Evolutionary conservation across 805 yeast species (phyloP).

Genomic region (Zygosaccharomyces siamensis): DNA sequence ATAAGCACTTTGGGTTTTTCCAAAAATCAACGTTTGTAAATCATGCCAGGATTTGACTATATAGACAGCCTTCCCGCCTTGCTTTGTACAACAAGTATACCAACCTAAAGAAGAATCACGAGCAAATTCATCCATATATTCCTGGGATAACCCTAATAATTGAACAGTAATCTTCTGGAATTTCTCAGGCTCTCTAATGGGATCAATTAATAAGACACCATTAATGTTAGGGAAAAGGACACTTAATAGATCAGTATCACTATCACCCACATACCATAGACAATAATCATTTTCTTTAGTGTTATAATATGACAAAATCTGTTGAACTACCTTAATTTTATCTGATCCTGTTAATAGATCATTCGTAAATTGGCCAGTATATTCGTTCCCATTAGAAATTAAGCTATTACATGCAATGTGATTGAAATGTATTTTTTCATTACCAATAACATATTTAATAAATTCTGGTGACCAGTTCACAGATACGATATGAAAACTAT

Average conservation of each 20-base stretch:
- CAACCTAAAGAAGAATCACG: conserved; percentile 2
- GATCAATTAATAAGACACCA: conserved; percentile 27
- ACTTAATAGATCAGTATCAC: conserved; percentile 31
- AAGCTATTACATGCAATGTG: conserved; percentile 26
- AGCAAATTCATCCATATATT: conserved; percentile 2
- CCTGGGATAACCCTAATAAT: conserved; percentile 15
- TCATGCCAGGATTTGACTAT: conserved; percentile 23
- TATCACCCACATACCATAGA: conserved; percentile 33
- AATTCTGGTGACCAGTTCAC: conserved; percentile 33
- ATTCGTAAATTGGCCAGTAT: conserved; percentile 27
- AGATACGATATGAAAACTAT: conserved; percentile 24
- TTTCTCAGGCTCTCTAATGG: conserved; percentile 18
- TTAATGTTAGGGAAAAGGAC: conserved; percentile 27
- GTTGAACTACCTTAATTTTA: conserved; percentile 18
- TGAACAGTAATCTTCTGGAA: conserved; percentile 17
- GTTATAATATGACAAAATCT: conserved; percentile 5
- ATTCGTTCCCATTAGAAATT: conserved; percentile 9
- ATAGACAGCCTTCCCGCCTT: conserved; percentile 11
- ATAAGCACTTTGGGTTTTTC: neutral
- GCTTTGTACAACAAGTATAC: conserved; percentile 13
- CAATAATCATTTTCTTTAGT: neutral
- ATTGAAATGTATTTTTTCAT: conserved; percentile 1
- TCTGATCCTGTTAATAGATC: conserved; percentile 28
- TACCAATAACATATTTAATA: conserved; percentile 19
- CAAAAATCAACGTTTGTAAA: conserved; percentile 3